A percentile compares a stretch with the other conserved stretches of the same genome.
Evolutionary conservation across 495 filamentous ascomycete genomes (phyloP).

Genomic region (Podospora conica): DNA sequence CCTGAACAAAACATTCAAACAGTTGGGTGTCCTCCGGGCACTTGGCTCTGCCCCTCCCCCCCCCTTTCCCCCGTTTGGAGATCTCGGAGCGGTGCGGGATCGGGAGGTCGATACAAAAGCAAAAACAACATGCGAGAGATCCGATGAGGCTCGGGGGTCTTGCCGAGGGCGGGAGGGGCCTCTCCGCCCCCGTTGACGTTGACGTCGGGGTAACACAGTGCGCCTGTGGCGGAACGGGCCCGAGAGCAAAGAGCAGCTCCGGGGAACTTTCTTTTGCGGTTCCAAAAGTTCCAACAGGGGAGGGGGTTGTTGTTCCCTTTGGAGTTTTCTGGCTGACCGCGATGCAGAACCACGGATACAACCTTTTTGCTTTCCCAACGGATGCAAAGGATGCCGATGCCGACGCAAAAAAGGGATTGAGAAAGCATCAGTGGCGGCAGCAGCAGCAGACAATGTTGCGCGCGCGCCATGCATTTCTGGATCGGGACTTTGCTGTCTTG

Average conservation of each 20-base stretch:
- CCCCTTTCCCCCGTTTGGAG: neutral
- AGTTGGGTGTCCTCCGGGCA: neutral
- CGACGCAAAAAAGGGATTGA: neutral
- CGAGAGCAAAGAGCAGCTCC: neutral
- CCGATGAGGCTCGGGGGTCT: neutral
- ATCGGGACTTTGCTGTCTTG: neutral
- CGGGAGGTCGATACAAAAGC: neutral
- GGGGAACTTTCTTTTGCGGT: neutral
- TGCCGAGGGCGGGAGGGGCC: slow-evolving; percentile 11
- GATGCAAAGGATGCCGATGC: neutral
- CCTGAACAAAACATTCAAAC: neutral
- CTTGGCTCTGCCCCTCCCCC: neutral
- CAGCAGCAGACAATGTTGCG: neutral
- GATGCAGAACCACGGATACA: neutral
- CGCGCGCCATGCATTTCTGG: neutral
- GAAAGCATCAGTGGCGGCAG: neutral
- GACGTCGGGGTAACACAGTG: neutral
- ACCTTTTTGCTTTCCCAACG: neutral
- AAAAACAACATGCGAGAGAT: neutral
- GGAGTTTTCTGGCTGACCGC: neutral
- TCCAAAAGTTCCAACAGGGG: neutral
- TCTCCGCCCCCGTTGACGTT: slow-evolving; percentile 3
- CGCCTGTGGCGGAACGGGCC: neutral
- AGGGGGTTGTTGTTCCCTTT: neutral
- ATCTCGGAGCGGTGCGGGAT: neutral